A percentile compares a stretch with the other conserved stretches of the same genome.
Conservation (phyloP, 2,329 filamentous ascomycete genomes). For the Ascochyta rabiei region DNA sequence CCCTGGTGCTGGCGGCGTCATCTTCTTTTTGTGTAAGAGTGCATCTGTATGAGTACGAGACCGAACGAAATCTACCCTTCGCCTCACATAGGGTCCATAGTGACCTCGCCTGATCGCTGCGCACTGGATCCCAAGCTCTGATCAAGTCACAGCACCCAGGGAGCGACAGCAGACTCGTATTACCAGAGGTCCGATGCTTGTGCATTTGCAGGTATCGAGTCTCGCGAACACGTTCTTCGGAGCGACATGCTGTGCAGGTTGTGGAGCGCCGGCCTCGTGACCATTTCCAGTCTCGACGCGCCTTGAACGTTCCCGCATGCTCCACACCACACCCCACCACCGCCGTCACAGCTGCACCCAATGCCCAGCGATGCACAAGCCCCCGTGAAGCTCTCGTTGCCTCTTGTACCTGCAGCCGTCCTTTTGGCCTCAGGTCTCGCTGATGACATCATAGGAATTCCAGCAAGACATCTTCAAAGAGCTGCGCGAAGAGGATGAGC, state of each 20-base stretch:
- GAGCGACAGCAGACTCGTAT: not conserved
- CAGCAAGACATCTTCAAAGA: slow-evolving; percentile 88
- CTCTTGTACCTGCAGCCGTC: slow-evolving; percentile 59
- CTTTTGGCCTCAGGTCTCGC: not conserved
- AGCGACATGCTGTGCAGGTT: not conserved
- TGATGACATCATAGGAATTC: slow-evolving; percentile 66
- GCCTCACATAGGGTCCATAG: not conserved
- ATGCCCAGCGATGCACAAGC: slow-evolving; percentile 51
- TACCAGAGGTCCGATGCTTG: not conserved
- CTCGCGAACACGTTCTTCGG: no score
- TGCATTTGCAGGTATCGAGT: not conserved
- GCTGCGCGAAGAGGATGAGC: slow-evolving; percentile 81
- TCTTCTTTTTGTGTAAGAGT: slow-evolving; percentile 20
- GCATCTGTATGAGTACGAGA: slow-evolving; percentile 21
- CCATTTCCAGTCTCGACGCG: slow-evolving; percentile 24
- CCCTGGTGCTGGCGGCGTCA: slow-evolving; percentile 3
- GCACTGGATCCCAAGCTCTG: not conserved
- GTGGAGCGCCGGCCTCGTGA: slow-evolving; percentile 25
- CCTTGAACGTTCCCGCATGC: slow-evolving; percentile 20
- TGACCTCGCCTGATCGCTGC: not conserved
- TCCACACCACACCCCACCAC: slow-evolving; percentile 24
- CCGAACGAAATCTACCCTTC: slow-evolving; percentile 22
- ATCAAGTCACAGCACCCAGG: not conserved
- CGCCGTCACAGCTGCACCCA: slow-evolving; percentile 24
- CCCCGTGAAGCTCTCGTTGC: slow-evolving; percentile 81